Base-by-base conservation (phyloP, 2,329 filamentous ascomycete species). In the Penicillium sp. region DNA sequence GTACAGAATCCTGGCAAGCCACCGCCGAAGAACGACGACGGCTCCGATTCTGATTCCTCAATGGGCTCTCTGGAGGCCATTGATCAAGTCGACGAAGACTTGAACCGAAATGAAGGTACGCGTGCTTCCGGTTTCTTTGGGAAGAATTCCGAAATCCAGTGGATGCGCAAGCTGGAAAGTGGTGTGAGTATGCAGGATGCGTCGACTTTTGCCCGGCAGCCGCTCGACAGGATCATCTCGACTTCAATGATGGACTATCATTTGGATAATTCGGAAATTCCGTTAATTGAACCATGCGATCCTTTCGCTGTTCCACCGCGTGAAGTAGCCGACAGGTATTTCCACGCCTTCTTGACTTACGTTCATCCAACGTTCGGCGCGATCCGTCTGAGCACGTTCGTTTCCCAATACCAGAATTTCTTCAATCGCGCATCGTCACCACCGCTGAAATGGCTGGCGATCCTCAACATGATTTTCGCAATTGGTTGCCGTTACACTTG, bases 401-500 rank as follows among this genome's bases (percentile, higher is more conserved):
- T 61, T 2, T 53, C 62, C n/a, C 74, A 77, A 50, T 78, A 76
- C 56, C 60, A 63, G 29, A 62, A 67, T 29, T 72, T 75, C 16
- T 72, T 59, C 24, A 56, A 50, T 5, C 40, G 50, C n/a, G 43
- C 53, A 4, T 59, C 54, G 11, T 67, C 68, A 3, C 71, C 72
- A 2, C 69, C 68, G 0, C 59, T 56, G 22, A 69, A 70, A 53
- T 75, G 73, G 73, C 63, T 77, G 5, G 74, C 74, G 1, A 73
- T 77, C n/a, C 51, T 78, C 48, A 78, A 78, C 51, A 68, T 78
- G 64, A 70, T 78, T n/a, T 75, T 78, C 48, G 76, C 76, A 5
- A 73, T 78, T 51, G 74, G 72, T 2, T 74, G 73, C 54, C 70
- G 69, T 31, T 72, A 75, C 53, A 69, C 68, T 18, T 70, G 69